Evolutionary conservation across 2,329 filamentous ascomycete genomes (phyloP), one percentile per base, ranked within the genome.

Genomic region (Aureobasidium lini): DNA sequence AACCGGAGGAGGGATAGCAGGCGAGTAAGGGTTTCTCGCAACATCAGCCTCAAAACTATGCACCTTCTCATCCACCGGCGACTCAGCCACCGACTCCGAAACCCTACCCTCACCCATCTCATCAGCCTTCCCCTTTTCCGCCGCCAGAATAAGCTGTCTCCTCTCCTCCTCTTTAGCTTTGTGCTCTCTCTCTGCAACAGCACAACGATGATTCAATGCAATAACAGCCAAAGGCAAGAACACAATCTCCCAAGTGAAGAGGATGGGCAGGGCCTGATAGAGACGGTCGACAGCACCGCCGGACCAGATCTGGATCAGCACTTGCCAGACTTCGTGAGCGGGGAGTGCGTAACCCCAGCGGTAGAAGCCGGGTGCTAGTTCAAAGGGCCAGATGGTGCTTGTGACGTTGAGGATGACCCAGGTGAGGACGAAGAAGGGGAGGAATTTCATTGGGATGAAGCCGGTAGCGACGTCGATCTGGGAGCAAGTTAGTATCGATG

Each of bases 401-500:
- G 74, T 67, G 6, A 79, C 66, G 60, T 79, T 80, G 31, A 72
- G 15, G 13, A 78, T 67, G 6, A 79, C 63, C 77, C 77, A 80
- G 0, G 71, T 64, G 5, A 79, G 67, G 5, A 78, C 64, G 7
- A 72, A 71, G 69, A 79, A 76, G 0, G 78, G 79, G 48, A 79
- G 68, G 59, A 70, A 74, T 0, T 69, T 67, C 9, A 70, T 63
- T 0, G 75, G 71, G 2, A 77, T 60, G 67, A 75, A 75, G 39
- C 73, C 67, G 0, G 76, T 74, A 46, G 76, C 71, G n/a, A 72
- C 68, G 60, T 80, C 77, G 2, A 79, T 56, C 52, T 44, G 11
- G 32, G 11, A 8, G 3, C 0, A 42, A 5, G 23, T 53, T 31
- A 54, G 29, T 7, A 9, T n/a, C 1, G 23, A 1, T 34, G 5